phyloP scores from a whole-genome alignment of 495 filamentous ascomycete species.

The Penicillium robsamsonii region DNA sequence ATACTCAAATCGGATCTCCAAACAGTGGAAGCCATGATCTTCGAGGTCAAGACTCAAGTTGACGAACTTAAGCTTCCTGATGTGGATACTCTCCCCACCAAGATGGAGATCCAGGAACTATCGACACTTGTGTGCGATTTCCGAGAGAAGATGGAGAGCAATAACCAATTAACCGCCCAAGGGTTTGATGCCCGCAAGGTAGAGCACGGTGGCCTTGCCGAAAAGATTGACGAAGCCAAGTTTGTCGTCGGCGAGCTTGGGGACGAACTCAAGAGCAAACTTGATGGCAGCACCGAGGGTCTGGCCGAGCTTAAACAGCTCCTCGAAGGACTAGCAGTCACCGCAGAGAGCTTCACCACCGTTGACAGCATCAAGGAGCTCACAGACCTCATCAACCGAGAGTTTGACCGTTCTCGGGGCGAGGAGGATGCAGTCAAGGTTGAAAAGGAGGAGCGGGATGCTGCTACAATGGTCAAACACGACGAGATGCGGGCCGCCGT shows the following conservation, averaged over 20 bases:
- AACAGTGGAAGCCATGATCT: constrained; percentile 70
- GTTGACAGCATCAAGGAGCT: constrained; percentile 73
- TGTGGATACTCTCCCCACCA: constrained; percentile 59
- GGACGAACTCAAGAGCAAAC: constrained; percentile 62
- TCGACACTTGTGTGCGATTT: constrained; percentile 68
- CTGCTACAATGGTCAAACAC: constrained; percentile 65
- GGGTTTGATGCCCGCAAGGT: constrained; percentile 74
- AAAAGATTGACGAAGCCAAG: constrained; percentile 59
- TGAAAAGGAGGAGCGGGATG: constrained; percentile 75
- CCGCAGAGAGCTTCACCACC: constrained; percentile 56
- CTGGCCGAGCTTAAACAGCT: constrained; percentile 57
- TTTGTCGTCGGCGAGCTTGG: constrained; percentile 57
- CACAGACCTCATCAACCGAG: constrained; percentile 71
- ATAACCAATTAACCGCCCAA: constrained; percentile 71
- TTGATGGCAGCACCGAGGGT: constrained; percentile 55
- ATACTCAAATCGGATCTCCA: constrained; percentile 77
- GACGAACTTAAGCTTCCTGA: constrained; percentile 68
- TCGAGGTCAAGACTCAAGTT: constrained; percentile 74
- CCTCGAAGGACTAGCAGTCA: constrained; percentile 60
- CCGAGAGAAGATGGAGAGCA: constrained; percentile 63
- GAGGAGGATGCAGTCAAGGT: constrained; percentile 66
- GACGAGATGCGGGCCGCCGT: constrained; percentile 58
- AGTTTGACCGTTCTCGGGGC: constrained; percentile 75
- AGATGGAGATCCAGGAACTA: constrained; percentile 60
- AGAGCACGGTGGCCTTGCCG: constrained; percentile 57